These are phyloP conservation scores for Neurospora sp. DNA, from an alignment of 495 filamentous ascomycete species.

Conservation along the genomic window DNA sequence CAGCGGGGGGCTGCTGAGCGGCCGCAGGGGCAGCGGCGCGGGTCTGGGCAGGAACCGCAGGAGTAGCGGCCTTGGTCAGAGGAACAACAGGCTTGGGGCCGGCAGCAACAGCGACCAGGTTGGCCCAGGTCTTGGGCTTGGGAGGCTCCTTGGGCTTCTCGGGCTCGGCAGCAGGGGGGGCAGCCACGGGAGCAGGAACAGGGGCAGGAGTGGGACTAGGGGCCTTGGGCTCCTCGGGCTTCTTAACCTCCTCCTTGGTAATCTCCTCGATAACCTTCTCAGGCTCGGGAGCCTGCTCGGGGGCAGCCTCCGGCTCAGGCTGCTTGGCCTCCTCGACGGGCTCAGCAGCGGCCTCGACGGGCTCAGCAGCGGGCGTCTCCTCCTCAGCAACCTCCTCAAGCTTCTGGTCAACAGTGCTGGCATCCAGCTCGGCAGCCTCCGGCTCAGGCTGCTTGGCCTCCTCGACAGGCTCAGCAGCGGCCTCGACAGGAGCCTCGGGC, in stretches of 20 bases:
- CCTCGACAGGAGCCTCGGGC: conserved; percentile 33
- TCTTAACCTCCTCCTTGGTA: conserved; percentile 37
- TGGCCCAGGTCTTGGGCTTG: conserved; percentile 86
- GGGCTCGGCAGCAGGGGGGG: conserved; percentile 28
- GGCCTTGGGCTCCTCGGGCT: conserved; percentile 49
- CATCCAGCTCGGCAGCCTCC: conserved; percentile 34
- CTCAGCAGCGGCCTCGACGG: conserved; percentile 23
- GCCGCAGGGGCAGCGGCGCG: conserved; percentile 18
- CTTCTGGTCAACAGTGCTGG: conserved; percentile 39
- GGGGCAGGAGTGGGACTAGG: conserved; percentile 36
- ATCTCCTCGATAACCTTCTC: conserved; percentile 32
- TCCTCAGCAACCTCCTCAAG: conserved; percentile 34
- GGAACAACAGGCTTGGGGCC: conserved; percentile 37
- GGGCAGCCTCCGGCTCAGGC: conserved; percentile 33
- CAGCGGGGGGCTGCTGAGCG: conserved; percentile 31
- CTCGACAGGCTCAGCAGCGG: conserved; percentile 33
- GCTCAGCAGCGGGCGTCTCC: conserved; percentile 34
- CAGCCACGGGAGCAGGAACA: conserved; percentile 24
- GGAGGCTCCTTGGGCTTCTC: conserved; percentile 32
- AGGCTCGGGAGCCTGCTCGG: conserved; percentile 22
- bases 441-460: conserved; percentile 36
- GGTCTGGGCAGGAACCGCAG: conserved; percentile 27
- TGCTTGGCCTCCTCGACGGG: conserved; percentile 38
- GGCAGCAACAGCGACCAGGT: conserved; percentile 47
- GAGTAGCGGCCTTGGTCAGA: conserved; percentile 31